A percentile compares a stretch with the other conserved stretches of the same genome.
phyloP scores from a whole-genome alignment of 1,284 basidiomycete species.

The Grifola frondosa region DNA sequence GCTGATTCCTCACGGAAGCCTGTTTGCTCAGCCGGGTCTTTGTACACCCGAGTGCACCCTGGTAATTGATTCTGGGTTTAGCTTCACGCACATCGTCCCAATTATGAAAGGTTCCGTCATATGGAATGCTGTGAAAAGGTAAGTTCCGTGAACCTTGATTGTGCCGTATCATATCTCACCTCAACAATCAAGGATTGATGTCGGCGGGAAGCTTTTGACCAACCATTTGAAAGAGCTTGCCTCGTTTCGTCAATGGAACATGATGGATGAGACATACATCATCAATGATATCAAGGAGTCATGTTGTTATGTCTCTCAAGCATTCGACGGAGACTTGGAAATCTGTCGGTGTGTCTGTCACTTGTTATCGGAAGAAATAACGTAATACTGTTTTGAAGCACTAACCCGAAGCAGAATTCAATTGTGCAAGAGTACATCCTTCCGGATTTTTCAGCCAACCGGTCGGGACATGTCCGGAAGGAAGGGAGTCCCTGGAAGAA shows the following conservation, averaged over 20 bases:
- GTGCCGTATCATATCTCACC: constrained; percentile 1
- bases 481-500: constrained; percentile 51
- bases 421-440: constrained; percentile 88
- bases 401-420: constrained; percentile 52
- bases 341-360: constrained; percentile 63
- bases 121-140: constrained; percentile 84
- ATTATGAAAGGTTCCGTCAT: constrained; percentile 73
- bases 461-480: constrained; percentile 64
- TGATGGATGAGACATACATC: constrained; percentile 95
- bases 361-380: constrained; percentile 2
- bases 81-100: constrained; percentile 91
- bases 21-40: constrained; percentile 50
- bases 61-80: constrained; percentile 89
- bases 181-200: constrained; percentile 66
- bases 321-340: constrained; percentile 76
- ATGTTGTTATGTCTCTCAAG: constrained; percentile 83
- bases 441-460: constrained; percentile 80
- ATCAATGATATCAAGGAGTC: constrained; percentile 89
- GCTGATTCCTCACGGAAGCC: constrained; percentile 67
- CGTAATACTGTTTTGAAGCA: constrained; percentile 32
- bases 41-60: constrained; percentile 75
- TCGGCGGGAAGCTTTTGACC: constrained; percentile 92
- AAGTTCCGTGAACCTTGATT: too few species aligned
- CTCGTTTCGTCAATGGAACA: constrained; percentile 95
- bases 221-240: constrained; percentile 93